Conservation (phyloP, 116 monocot genomes). For the Dioscorea cayenensis region DNA sequence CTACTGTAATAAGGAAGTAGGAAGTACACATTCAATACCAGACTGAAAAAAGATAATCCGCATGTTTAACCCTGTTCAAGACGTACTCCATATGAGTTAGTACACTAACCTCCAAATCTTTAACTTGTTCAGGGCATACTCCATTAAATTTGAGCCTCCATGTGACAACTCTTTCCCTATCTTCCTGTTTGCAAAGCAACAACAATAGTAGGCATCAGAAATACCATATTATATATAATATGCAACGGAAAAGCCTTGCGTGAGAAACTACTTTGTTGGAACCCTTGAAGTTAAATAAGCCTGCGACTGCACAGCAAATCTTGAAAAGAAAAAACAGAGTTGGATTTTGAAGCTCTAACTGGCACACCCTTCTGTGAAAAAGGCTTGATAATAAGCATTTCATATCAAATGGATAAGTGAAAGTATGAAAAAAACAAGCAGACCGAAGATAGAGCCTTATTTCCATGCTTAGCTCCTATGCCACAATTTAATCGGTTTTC, state of each 20-base stretch:
- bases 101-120: slow-evolving; percentile 81
- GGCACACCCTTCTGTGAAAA: slow-evolving; percentile 53
- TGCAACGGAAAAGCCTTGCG: background rate
- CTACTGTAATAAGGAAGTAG: slow-evolving; percentile 39
- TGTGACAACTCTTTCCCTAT: slow-evolving; percentile 73
- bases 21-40: background rate
- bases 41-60: background rate
- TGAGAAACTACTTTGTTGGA: slow-evolving; percentile 70
- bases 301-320: slow-evolving; percentile 84
- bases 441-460: slow-evolving; percentile 45
- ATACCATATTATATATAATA: background rate
- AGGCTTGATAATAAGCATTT: slow-evolving; percentile 8
- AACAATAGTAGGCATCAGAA: background rate
- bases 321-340: slow-evolving; percentile 65
- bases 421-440: slow-evolving; percentile 9
- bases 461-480: slow-evolving; percentile 40
- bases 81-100: no score
- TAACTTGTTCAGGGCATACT: slow-evolving; percentile 85
- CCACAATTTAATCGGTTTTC: slow-evolving; percentile 40
- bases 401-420: background rate
- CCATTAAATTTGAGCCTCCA: slow-evolving; percentile 98
- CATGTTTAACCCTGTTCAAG: background rate
- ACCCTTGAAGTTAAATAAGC: slow-evolving; percentile 92
- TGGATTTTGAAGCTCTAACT: slow-evolving; percentile 60
- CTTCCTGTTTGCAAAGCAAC: slow-evolving; percentile 53